Conservation (phyloP, 2,329 filamentous ascomycete genomes). For the Coniella lustricola region DNA sequence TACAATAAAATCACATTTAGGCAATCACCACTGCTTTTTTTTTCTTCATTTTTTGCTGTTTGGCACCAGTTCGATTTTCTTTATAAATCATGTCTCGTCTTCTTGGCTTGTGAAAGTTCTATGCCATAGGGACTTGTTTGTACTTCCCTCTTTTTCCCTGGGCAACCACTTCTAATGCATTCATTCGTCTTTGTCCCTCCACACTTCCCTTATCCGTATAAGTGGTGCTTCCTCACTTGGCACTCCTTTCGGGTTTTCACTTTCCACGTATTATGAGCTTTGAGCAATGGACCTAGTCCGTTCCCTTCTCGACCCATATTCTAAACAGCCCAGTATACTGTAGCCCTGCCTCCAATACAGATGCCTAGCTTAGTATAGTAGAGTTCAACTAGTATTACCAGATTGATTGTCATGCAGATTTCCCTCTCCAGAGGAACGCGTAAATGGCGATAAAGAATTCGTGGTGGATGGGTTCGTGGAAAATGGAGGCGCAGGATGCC, state of each 20-base stretch:
- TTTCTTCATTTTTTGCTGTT: no score
- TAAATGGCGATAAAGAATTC: not conserved
- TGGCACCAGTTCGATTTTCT: no score
- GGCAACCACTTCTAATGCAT: slow-evolving; percentile 15
- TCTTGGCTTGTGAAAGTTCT: slow-evolving; percentile 13
- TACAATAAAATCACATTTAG: no score
- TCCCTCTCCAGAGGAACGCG: not conserved
- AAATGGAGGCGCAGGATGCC: not conserved
- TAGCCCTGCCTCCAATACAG: not conserved
- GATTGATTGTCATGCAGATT: slow-evolving; percentile 7
- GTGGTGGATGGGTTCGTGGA: not conserved
- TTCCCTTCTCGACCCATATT: not conserved
- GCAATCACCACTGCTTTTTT: no score
- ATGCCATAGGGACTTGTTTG: slow-evolving; percentile 17
- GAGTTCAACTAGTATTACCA: slow-evolving; percentile 2
- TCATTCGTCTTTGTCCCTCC: slow-evolving; percentile 10
- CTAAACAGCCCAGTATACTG: not conserved
- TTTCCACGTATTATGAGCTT: not conserved
- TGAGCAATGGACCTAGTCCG: not conserved
- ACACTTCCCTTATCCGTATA: not conserved
- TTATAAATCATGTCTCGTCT: slow-evolving; percentile 18
- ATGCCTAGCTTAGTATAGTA: not conserved
- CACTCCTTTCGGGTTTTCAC: not conserved
- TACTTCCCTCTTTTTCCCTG: not conserved
- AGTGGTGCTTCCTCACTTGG: not conserved